Base-by-base conservation (phyloP, 805 yeast genomes). In the Metschnikowia matae region DNA sequence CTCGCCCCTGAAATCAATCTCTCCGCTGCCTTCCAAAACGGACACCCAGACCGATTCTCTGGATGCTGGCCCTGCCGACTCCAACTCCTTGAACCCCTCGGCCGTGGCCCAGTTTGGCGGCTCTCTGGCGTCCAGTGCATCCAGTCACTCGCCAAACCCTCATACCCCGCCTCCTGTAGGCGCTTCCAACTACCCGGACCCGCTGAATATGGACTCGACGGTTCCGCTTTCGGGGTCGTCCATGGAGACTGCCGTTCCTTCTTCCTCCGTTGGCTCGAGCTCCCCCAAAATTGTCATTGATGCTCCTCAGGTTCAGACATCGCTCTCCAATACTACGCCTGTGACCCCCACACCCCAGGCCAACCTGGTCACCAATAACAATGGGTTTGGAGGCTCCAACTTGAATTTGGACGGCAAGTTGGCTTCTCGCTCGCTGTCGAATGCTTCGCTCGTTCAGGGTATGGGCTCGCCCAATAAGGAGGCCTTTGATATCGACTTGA, bases 401-500 rank as follows among this genome's bases (percentile, higher is more conserved):
- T 40, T 41, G 35, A 23, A 29, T 20, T 36, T 56, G 40, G 61
- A 57, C 29, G 54, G 55, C 13, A 45, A 57, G 14, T 44, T 57
- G 37, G 55, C 58, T 21, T 33, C 61, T 6, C 58, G 55, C 33
- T 51, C 61, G 37, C 58, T 48, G 49, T 56, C 51, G 33, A 50
- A 44, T 51, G 74, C 78, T 50, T 35, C 81, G 75, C 59, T 79
- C 80, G 32, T 76, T 77, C 62, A 88, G 77, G 62, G 74, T 80
- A 60, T 68, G 82, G 49, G 82, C 6, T 74, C 85, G 2, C 85
- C 86, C 34, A 75, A 84, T 29, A 82, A 81, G 62, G 87, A 86
- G 57, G 83, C 74, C 40, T 75, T 80, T 53, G 89, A 88, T 57
- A 77, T 91, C 51, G 98, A 91, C 62, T 78, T 91, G 58, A 85